phyloP scores from a whole-genome alignment of 345 rosid genomes.

The Populus pruinosa region DNA sequence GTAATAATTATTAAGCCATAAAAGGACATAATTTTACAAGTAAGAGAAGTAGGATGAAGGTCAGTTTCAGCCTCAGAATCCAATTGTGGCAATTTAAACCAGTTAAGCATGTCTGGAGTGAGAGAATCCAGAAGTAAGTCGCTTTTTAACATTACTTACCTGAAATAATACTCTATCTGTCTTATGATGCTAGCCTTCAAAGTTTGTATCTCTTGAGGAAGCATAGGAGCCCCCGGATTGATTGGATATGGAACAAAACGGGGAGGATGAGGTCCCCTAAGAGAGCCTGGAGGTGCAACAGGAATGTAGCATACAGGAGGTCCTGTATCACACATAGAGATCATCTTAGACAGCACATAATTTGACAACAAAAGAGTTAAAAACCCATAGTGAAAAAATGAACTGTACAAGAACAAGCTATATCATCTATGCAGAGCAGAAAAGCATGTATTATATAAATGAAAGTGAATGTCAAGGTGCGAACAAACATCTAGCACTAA shows the following conservation, averaged over 20 bases:
- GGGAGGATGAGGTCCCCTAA: slow-evolving; percentile 73
- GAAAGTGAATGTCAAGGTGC: background rate
- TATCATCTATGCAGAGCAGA: background rate
- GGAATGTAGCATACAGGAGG: slow-evolving; percentile 68
- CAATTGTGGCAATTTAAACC: slow-evolving; percentile 3
- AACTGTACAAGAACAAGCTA: background rate
- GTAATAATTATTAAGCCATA: background rate
- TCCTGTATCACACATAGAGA: slow-evolving; percentile 36
- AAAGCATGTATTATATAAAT: background rate
- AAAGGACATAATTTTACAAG: background rate
- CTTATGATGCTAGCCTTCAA: slow-evolving; percentile 54
- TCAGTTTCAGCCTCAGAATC: background rate
- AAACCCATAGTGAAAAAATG: background rate
- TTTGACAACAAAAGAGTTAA: background rate
- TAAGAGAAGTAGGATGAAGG: background rate
- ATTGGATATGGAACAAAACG: slow-evolving; percentile 54
- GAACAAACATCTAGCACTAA: background rate
- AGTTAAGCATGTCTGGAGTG: background rate
- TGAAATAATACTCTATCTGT: slow-evolving; percentile 95
- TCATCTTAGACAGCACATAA: background rate
- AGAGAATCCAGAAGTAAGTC: background rate
- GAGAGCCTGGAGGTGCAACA: slow-evolving; percentile 56
- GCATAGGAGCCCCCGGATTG: slow-evolving; percentile 45
- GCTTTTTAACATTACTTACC: slow-evolving; percentile 37
- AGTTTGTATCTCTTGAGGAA: slow-evolving; percentile 43